Evolutionary conservation across 2,329 filamentous ascomycete species (phyloP).

Genomic region (Chaetomium strumarium): DNA sequence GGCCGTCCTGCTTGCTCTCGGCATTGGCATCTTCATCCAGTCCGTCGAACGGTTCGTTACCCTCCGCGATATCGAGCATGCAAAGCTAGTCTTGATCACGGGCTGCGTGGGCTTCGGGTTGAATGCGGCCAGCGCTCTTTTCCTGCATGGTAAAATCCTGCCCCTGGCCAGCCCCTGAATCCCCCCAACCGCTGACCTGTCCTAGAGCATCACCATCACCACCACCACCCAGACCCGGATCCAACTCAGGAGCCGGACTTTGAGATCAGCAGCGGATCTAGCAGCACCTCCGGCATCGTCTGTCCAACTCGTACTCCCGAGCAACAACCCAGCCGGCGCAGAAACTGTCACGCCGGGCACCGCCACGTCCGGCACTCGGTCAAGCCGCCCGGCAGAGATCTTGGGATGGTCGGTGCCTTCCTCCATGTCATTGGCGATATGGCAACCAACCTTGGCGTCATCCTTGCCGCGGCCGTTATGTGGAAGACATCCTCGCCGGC

Average conservation of each 20-base stretch:
- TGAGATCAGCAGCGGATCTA: constrained; percentile 2
- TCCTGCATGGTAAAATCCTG: constrained; percentile 54
- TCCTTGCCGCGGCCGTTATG: constrained; percentile 62
- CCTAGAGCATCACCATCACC: constrained; percentile 15
- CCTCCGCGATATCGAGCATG: constrained; percentile 54
- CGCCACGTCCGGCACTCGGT: constrained; percentile 35
- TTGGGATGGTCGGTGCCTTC: constrained; percentile 67
- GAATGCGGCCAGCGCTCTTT: constrained; percentile 60
- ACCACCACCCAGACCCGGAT: neutral
- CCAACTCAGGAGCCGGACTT: neutral
- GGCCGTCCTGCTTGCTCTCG: constrained; percentile 65
- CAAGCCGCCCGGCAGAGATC: constrained; percentile 43
- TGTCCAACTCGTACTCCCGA: constrained; percentile 35
- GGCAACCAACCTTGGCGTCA: constrained; percentile 71
- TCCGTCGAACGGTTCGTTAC: constrained; percentile 64
- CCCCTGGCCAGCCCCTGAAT: neutral
- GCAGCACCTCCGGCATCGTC: constrained; percentile 7
- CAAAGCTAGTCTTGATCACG: constrained; percentile 61
- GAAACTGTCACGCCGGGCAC: constrained; percentile 40
- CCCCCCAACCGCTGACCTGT: neutral
- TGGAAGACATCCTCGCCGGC: constrained; percentile 54
- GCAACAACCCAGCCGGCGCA: neutral
- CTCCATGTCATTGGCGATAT: constrained; percentile 68
- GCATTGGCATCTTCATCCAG: constrained; percentile 67
- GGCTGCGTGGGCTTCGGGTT: constrained; percentile 60